phyloP scores from a whole-genome alignment of 192 early-diverging fungal species.

The Backusella circina region DNA sequence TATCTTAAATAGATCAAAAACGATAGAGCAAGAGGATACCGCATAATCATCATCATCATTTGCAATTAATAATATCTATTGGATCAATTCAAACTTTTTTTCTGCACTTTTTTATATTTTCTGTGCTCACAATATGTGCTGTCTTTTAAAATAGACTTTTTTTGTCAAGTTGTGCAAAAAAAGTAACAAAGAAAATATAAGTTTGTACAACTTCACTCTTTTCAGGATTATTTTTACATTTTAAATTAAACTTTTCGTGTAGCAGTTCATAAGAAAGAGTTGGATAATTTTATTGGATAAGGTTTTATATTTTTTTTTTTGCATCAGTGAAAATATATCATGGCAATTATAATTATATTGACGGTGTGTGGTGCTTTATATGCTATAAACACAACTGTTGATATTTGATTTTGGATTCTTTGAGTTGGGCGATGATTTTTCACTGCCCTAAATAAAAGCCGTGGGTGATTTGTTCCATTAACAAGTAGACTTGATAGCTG shows the following conservation, averaged over 20 bases:
- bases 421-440: no score
- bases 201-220: not conserved
- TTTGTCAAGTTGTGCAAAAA: not conserved
- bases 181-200: not conserved
- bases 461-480: no score
- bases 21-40: not conserved
- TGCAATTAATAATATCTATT: not conserved
- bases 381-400: no score
- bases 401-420: no score
- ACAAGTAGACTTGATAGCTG: no score
- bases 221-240: not conserved
- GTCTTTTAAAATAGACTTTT: no score
- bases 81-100: not conserved
- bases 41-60: not conserved
- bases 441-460: no score
- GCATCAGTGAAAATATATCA: no score
- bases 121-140: not conserved
- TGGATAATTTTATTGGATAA: not conserved
- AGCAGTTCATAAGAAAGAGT: no score
- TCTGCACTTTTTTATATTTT: not conserved
- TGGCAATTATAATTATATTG: no score
- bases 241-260: not conserved
- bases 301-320: no score
- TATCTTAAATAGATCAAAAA: not conserved
- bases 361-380: no score